Base-by-base conservation (phyloP, 352 stramenopile species). In the Thalassiosira oceanica region DNA sequence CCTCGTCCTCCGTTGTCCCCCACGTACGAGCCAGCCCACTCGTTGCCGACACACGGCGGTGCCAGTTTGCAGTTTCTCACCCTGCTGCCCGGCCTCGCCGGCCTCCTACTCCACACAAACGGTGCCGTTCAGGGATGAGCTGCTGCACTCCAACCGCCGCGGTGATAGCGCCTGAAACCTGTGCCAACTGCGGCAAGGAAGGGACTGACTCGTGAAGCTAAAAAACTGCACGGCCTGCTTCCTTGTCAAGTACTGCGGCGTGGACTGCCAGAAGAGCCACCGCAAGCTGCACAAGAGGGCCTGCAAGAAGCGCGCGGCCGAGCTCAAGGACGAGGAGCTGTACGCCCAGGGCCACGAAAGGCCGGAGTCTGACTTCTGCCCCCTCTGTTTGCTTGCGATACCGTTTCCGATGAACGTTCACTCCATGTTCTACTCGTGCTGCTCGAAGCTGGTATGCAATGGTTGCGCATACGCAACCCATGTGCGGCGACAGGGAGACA, bases 191-290 rank as follows among this genome's bases (percentile, higher is more conserved):
- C 26, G 33, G 60, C 35, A 44, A 48, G 23, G 49, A 26, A 13
- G 50, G 52, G 11, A 13, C 37, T 13, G 39, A 41, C n/a, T n/a
- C n/a, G n/a, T n/a, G n/a, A n/a, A n/a, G 2, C 41, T 71, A 20
- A 65, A 48, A 35, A 31, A 11, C 41, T 71, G 61, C 26, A 29
- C 39, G 21, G 49, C 36, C 21, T 71, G 61, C 37, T 45, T 44
- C 15, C 28, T 53, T 11, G 61, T 71, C 11, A 44, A 46, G 28
- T 71, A 71, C 37, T 71, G 61, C 50, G 48, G 29, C 29, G 51
- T 55, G 21, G 24, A 7, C 3, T 71, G 50, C 20, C 50, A 58
- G 16, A 18, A 31, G 29, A 8, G 24, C 8, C 50, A 71, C 15
- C 52, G 26, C 0, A 3, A 7, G 1, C 2, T 24, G 1, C 50